Evolutionary conservation across 768 basidiomycete species (phyloP), one percentile per base, ranked within the genome.

Genomic region (Solioccasus polychromus): DNA sequence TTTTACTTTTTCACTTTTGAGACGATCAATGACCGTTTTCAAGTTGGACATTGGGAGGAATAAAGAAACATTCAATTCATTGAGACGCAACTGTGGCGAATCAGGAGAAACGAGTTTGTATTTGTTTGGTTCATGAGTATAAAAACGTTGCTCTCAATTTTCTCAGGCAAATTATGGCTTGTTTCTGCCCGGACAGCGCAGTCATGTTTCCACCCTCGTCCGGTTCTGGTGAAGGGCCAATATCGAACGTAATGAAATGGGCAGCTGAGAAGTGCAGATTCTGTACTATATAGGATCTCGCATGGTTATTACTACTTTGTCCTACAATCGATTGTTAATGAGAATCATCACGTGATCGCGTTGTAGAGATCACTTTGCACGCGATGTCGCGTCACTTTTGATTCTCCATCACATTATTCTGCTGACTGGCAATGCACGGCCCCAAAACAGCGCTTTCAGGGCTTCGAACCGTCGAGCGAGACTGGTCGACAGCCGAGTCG

Each of bases 201-300:
- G 55, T 61, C 34, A 68, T 67, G 66, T 70, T 66, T 71, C 77
- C 65, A 82, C 78, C 70, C 80, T 84, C 81, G 67, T 67, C 77
- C 82, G 83, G 83, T 86, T 86, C 84, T 86, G 83, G 81, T 84
- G 80, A 82, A 73, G 71, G 30, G 84, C 83, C 83, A 65, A 85
- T 47, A 86, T 44, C 41, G 49, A 82, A 40, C 71, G 37, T 74
- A 61, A 68, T 52, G 62, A 66, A 73, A 73, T 70, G 79, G 78
- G 71, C 71, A 63, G 65, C 61, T 61, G 64, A 74, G 61, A 72
- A 66, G 58, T 73, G 71, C 62, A 42, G 62, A 52, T 64, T 64
- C 64, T 59, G 49, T 45, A 9, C 5, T 39, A 22, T 5, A 42
- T 48, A 52, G 59, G 59, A 60, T 63, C 55, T 65, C 44, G 55